Evolutionary conservation across 169 alveolate species (phyloP).

Genomic region (Eimeria tenella): DNA sequence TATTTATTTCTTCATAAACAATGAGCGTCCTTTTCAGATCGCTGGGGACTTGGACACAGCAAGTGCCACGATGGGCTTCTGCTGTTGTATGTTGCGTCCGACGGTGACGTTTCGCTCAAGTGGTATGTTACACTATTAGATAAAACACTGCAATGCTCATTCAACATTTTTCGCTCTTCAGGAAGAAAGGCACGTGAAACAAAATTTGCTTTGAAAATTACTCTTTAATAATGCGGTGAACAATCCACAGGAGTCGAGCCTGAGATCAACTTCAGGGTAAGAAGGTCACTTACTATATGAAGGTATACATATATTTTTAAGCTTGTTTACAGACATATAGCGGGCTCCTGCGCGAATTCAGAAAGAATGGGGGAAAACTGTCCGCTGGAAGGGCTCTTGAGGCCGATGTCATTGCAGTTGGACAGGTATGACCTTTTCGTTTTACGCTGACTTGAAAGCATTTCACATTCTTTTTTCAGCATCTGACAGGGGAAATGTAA

Average conservation of each 20-base stretch:
- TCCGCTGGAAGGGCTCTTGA: constrained; percentile 76
- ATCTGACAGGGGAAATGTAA: constrained; percentile 78
- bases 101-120: constrained; percentile 61
- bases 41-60: constrained; percentile 80
- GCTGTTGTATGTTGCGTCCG: constrained; percentile 65
- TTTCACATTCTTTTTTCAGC: constrained; percentile 16
- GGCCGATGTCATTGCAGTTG: constrained; percentile 72
- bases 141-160: background rate
- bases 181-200: constrained; percentile 78
- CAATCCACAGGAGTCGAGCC: constrained; percentile 73
- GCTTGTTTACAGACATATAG: constrained; percentile 52
- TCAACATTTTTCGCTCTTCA: background rate
- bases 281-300: background rate
- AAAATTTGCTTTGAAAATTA: background rate
- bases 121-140: constrained; percentile 10
- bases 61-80: constrained; percentile 76
- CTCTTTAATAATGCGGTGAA: too few relatives aligned
- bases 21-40: background rate
- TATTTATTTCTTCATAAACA: background rate
- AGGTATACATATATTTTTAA: background rate
- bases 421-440: constrained; percentile 20
- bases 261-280: constrained; percentile 70
- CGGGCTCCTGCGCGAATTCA: constrained; percentile 67
- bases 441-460: background rate
- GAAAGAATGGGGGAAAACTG: constrained; percentile 36